Percentiles rank a stretch among this genome's conserved stretches.
phyloP scores from a whole-genome alignment of 208 protist genomes.

The Balamuthia mandrillaris region DNA sequence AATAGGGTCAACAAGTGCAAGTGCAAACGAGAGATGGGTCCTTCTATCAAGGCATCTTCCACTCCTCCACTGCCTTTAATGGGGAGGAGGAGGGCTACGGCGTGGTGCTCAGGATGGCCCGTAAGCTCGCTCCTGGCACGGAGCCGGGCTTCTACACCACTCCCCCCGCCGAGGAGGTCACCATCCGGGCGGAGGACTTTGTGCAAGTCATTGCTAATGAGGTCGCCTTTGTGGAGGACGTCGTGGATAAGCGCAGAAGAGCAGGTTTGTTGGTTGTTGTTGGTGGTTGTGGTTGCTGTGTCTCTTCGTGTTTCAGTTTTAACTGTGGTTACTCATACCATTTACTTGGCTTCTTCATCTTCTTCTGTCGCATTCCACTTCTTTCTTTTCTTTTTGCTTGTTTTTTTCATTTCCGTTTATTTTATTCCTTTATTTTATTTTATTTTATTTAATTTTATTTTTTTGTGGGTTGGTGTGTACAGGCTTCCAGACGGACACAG shows the following conservation, averaged over 20 bases:
- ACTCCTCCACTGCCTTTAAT: slow-evolving; percentile 11
- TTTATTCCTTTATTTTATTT: background rate
- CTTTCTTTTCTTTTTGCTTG: too few relatives aligned
- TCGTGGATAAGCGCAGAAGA: background rate
- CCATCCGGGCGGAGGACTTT: background rate
- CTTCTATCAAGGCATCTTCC: background rate
- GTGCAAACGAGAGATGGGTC: background rate
- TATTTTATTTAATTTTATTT: background rate
- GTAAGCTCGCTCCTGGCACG: background rate
- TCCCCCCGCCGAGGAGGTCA: background rate
- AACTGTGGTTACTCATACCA: too few relatives aligned
- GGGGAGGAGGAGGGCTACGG: slow-evolving; percentile 8
- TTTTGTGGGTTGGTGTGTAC: background rate
- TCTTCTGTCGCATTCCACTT: too few relatives aligned
- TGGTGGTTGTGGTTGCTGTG: too few relatives aligned
- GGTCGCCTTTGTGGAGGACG: slow-evolving; percentile 14
- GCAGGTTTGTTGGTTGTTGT: background rate
- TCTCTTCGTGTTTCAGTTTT: too few relatives aligned
- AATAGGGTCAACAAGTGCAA: slow-evolving; percentile 25
- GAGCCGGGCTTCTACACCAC: background rate
- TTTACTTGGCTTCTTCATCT: too few relatives aligned
- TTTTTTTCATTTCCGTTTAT: too few relatives aligned
- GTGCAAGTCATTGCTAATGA: background rate
- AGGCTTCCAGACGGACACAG: slow-evolving; percentile 9
- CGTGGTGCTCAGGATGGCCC: slow-evolving; percentile 4